These are phyloP conservation scores for Candida orba DNA, from an alignment of 805 yeast species.

Conservation along the genomic window DNA sequence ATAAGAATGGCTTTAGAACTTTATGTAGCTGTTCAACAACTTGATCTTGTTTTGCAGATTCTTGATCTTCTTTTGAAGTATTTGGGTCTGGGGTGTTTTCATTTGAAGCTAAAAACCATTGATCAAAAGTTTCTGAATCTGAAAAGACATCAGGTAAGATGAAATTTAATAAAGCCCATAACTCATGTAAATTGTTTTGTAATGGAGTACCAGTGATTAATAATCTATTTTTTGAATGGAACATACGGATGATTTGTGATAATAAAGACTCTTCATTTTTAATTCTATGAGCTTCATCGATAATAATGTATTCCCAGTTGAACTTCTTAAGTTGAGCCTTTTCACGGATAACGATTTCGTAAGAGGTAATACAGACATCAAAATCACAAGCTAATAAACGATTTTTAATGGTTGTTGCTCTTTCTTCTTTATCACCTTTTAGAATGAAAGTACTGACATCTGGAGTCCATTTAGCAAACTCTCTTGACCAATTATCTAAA, in stretches of 20 bases:
- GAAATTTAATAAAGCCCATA: constrained; percentile 76
- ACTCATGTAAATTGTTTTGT: constrained; percentile 71
- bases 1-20: constrained; percentile 65
- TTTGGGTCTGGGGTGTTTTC: constrained; percentile 25
- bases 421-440: constrained; percentile 68
- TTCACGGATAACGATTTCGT: constrained; percentile 72
- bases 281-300: constrained; percentile 81
- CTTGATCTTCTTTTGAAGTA: constrained; percentile 30
- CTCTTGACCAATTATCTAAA: constrained; percentile 74
- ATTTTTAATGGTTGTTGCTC: constrained; percentile 46
- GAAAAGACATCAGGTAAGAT: constrained; percentile 73
- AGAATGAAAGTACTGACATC: constrained; percentile 63
- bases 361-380: constrained; percentile 57
- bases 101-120: constrained; percentile 48
- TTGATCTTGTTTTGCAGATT: constrained; percentile 33
- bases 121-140: constrained; percentile 65
- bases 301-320: constrained; percentile 68
- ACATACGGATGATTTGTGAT: constrained; percentile 68
- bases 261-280: constrained; percentile 57
- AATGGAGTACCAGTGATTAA: constrained; percentile 79
- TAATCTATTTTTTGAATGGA: constrained; percentile 61
- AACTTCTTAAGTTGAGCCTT: constrained; percentile 60
- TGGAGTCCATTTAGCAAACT: constrained; percentile 73
- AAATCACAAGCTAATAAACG: constrained; percentile 53
- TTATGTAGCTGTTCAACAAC: constrained; percentile 67